A percentile compares a stretch with the other conserved stretches of the same genome.
Conservation (phyloP, 257 asterid species). For the Plantago ovata region DNA sequence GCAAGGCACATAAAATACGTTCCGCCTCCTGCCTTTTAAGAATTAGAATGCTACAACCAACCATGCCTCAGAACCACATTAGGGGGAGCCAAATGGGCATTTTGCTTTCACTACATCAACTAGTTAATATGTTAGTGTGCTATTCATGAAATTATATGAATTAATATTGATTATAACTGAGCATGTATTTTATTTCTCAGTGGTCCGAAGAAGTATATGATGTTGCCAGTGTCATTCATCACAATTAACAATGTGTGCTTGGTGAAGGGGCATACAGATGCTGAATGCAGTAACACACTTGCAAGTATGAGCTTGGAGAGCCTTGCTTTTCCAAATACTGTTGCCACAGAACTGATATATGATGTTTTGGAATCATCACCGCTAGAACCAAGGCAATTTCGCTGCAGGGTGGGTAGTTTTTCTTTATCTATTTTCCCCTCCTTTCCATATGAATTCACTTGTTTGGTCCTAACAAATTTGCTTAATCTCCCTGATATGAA, state of each 20-base stretch:
- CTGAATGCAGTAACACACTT: conserved; percentile 27
- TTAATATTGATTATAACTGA: conserved; percentile 3
- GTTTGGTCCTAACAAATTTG: neutral
- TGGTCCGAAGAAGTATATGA: conserved; percentile 47
- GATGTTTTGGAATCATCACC: conserved; percentile 38
- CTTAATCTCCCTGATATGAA: conserved; percentile 2
- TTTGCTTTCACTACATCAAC: neutral
- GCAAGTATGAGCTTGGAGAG: conserved; percentile 25
- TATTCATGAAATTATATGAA: neutral
- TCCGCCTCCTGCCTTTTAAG: too few relatives aligned
- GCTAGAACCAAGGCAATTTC: conserved; percentile 48
- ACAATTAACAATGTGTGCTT: conserved; percentile 43
- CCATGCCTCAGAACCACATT: neutral
- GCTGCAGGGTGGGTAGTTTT: conserved; percentile 61
- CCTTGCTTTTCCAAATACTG: conserved; percentile 26
- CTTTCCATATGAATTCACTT: neutral
- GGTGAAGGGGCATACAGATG: conserved; percentile 21
- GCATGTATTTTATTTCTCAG: conserved; percentile 33
- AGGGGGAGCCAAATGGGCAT: neutral
- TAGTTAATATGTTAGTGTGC: neutral
- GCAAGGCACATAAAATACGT: too few relatives aligned
- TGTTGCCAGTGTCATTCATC: conserved; percentile 73
- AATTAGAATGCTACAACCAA: too few relatives aligned
- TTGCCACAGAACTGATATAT: conserved; percentile 44
- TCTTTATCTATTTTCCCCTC: neutral